A percentile compares a stretch with the other conserved stretches of the same genome.
Evolutionary conservation across 208 protist species (phyloP).

Genomic region (Wallacemonas sp.): DNA sequence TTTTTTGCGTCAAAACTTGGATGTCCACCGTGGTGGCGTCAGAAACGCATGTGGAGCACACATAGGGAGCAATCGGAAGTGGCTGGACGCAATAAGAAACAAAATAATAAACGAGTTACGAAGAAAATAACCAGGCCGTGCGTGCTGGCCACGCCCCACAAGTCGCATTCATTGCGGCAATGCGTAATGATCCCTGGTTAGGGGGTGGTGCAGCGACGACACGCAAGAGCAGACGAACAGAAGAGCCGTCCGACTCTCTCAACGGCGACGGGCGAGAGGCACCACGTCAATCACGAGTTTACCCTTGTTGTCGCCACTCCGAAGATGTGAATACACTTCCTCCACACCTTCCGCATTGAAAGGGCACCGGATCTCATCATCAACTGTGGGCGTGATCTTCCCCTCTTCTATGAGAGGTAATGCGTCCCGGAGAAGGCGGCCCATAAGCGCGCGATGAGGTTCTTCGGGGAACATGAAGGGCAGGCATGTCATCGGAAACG

Average conservation of each 20-base stretch:
- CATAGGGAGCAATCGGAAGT: too few species aligned
- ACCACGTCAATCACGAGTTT: slow-evolving; percentile 17
- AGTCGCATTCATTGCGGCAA: too few species aligned
- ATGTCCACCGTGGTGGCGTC: too few species aligned
- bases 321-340: neutral
- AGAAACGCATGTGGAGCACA: too few species aligned
- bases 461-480: slow-evolving; percentile 20
- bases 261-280: neutral
- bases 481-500: slow-evolving; percentile 10
- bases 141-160: too few species aligned
- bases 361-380: slow-evolving; percentile 6
- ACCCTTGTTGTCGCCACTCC: slow-evolving; percentile 10
- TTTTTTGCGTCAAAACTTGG: too few species aligned
- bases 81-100: neutral
- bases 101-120: neutral
- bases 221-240: too few species aligned
- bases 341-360: slow-evolving; percentile 14
- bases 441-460: neutral
- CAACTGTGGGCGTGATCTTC: slow-evolving; percentile 12
- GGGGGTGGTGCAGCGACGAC: too few species aligned
- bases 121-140: too few species aligned
- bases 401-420: slow-evolving; percentile 10
- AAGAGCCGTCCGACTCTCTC: neutral
- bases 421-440: slow-evolving; percentile 9
- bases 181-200: too few species aligned